Evolutionary conservation across 2,329 filamentous ascomycete species (phyloP), one percentile per base, ranked within the genome.

Genomic region (Cadophora luteo-olivacea): DNA sequence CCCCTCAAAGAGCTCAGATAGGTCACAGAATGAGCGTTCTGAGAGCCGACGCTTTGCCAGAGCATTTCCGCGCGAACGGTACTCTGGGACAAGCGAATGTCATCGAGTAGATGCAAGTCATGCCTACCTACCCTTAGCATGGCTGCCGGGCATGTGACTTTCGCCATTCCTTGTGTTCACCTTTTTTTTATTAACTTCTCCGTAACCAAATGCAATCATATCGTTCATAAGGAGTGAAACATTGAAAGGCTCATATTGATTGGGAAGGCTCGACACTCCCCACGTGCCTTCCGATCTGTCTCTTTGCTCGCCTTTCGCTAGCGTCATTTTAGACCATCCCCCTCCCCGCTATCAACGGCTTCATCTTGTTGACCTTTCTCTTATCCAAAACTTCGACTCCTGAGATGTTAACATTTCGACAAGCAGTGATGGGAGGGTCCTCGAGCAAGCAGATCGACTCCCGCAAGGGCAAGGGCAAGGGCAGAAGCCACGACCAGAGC

Each of bases 391-490:
- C 11, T 12, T 11, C 24, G n/a, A 51, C 41, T 16, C 60, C 14
- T 62, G 41, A 48, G 29, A 49, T 62, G 41, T 49, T 51, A 62
- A 62, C 25, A 62, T 33, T 48, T 32, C 60, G 22, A 33, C 60
- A 22, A 48, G 60, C 41, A 49, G 48, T 24, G 16, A 62, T 62
- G 60, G 60, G 60, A 24, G 41, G 41, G 8, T 22, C 45, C 24
- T 62, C 63, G 25, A 58, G 63, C 38, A 64, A 64, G 61, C 49
- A 52, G 32, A 25, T 16, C 57, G 57, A 60, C 4, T 41, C 57
- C 33, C 12, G 36, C 36, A 60, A 60, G n/a, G 57, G 57, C n/a
- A 60, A 60, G 22, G 57, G 57, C 36, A 60, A 60, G 22, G 57
- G 57, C 36, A 60, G 22, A 41, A 41, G 36, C 57, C 29, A 36